These are phyloP conservation scores for Grigorovia humatica DNA, from an alignment of 805 yeast genomes.

Conservation along the genomic window DNA sequence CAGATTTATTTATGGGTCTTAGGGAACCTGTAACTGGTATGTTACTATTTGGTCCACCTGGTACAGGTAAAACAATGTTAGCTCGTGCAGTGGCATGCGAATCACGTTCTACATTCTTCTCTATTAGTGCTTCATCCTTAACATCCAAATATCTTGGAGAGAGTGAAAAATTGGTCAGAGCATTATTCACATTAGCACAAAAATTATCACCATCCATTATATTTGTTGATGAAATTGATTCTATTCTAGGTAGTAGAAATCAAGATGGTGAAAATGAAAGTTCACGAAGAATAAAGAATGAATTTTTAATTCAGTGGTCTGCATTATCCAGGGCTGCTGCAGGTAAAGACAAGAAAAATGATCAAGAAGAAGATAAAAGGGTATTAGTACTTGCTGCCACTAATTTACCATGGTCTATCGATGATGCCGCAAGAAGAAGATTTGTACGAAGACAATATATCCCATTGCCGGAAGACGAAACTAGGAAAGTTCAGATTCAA, in stretches of 20 bases:
- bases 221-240: constrained; percentile 93
- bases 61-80: constrained; percentile 97
- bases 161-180: constrained; percentile 85
- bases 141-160: constrained; percentile 87
- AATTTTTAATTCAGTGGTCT: constrained; percentile 91
- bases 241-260: constrained; percentile 67
- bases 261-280: constrained; percentile 62
- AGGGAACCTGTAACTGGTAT: constrained; percentile 96
- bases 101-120: constrained; percentile 83
- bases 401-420: constrained; percentile 93
- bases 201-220: constrained; percentile 86
- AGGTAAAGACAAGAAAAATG: constrained; percentile 40
- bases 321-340: constrained; percentile 82
- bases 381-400: constrained; percentile 92
- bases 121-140: constrained; percentile 81
- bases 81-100: constrained; percentile 96
- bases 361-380: constrained; percentile 36
- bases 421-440: constrained; percentile 91
- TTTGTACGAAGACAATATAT: constrained; percentile 88
- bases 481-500: constrained; percentile 60
- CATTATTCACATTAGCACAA: constrained; percentile 74
- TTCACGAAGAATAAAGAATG: constrained; percentile 81
- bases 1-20: constrained; percentile 82
- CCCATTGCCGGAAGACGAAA: constrained; percentile 83
- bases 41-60: constrained; percentile 95